A percentile compares a stretch with the other conserved stretches of the same genome.
Conservation (phyloP, 495 filamentous ascomycete species). For the Daldinia loculata region DNA sequence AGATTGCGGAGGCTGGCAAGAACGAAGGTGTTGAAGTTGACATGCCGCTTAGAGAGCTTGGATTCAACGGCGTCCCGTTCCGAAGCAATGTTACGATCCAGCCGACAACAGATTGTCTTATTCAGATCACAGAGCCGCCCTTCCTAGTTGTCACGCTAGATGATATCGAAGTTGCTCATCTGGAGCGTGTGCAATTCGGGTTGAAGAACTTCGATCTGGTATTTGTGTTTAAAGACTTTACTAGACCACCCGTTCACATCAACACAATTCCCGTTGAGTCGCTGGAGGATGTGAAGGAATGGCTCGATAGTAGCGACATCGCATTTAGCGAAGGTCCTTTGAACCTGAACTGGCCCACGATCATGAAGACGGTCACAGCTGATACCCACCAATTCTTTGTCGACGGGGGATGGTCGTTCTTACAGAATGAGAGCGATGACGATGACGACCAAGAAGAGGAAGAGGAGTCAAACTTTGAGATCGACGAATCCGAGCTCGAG, state of each 20-base stretch:
- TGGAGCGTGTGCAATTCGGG: conserved; percentile 97
- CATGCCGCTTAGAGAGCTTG: conserved; percentile 94
- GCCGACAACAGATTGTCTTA: conserved; percentile 97
- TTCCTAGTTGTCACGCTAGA: conserved; percentile 94
- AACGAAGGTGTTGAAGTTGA: conserved; percentile 87
- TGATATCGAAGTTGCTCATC: conserved; percentile 94
- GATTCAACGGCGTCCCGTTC: conserved; percentile 95
- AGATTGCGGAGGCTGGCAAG: conserved; percentile 91
- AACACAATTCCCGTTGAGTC: conserved; percentile 98
- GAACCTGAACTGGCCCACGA: conserved; percentile 97
- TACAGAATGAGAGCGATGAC: conserved; percentile 86
- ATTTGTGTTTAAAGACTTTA: conserved; percentile 96
- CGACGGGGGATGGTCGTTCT: conserved; percentile 95
- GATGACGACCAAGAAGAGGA: conserved; percentile 81
- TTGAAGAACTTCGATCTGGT: conserved; percentile 99
- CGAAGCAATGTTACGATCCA: conserved; percentile 94
- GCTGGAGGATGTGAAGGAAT: conserved; percentile 95
- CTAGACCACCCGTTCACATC: conserved; percentile 84
- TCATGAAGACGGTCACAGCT: conserved; percentile 98
- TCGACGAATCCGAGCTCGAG: conserved; percentile 82
- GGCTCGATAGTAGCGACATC: conserved; percentile 94
- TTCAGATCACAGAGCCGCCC: conserved; percentile 95
- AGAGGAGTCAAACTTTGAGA: conserved; percentile 89
- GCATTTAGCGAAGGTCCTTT: conserved; percentile 93
- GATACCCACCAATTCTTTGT: conserved; percentile 94